Conservation (phyloP, 2,329 filamentous ascomycete genomes). For the Aspergillus puulaauensis region DNA sequence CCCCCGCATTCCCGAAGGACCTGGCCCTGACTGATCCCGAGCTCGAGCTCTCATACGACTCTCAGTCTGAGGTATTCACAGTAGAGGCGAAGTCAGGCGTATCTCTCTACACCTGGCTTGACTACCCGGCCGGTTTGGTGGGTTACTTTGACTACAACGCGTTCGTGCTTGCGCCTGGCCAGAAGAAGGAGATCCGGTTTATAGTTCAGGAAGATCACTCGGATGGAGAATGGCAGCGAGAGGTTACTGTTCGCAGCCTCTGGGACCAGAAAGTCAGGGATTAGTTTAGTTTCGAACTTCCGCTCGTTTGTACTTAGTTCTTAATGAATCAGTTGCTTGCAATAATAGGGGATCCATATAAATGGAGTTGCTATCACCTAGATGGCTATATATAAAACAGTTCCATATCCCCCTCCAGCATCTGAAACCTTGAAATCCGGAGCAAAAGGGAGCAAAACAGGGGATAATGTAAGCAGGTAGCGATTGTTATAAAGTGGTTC, state of each 20-base stretch:
- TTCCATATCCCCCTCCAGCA: no score
- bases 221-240: conserved; percentile 43
- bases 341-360: no score
- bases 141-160: conserved; percentile 55
- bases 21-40: conserved; percentile 52
- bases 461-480: no score
- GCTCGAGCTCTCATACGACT: conserved; percentile 39
- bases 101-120: conserved; percentile 57
- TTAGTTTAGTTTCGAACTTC: neutral
- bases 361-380: no score
- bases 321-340: no score
- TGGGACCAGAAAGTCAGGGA: conserved; percentile 47
- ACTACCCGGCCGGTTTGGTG: conserved; percentile 50
- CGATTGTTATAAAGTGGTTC: no score
- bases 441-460: no score
- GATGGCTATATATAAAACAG: no score
- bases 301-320: no score
- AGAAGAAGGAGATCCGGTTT: conserved; percentile 48
- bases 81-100: conserved; percentile 50
- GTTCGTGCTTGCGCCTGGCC: conserved; percentile 50
- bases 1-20: conserved; percentile 46
- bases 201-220: conserved; percentile 48
- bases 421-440: no score
- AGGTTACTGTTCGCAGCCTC: conserved; percentile 53
- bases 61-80: conserved; percentile 39